Conservation (phyloP, 129 eudicot genomes). For the Gnaphalium uliginosum region DNA sequence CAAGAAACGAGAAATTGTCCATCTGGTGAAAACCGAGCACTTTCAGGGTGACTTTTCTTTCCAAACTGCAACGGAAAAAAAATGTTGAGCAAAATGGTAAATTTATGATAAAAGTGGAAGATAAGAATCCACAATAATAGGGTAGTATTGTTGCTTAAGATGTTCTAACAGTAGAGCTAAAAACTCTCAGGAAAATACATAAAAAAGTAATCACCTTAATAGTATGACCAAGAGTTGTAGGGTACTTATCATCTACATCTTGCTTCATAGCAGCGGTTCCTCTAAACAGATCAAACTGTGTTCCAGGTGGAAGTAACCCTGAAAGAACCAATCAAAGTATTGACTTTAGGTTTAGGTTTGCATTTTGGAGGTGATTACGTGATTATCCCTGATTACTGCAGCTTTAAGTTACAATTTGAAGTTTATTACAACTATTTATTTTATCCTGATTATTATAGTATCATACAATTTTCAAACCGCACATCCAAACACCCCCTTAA, state of each 20-base stretch:
- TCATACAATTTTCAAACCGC: too few relatives aligned
- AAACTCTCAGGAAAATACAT: background rate
- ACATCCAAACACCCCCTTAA: too few relatives aligned
- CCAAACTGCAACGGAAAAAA: constrained; percentile 75
- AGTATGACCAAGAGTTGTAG: constrained; percentile 85
- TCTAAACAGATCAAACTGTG: constrained; percentile 95
- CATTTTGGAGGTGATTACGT: too few relatives aligned
- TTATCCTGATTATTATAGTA: too few relatives aligned
- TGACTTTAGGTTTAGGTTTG: background rate
- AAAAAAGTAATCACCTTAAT: constrained; percentile 56
- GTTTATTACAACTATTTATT: too few relatives aligned
- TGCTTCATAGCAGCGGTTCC: constrained; percentile 99
- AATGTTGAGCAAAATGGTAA: too few relatives aligned
- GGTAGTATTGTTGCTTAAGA: background rate
- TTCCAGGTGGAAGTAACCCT: constrained; percentile 99
- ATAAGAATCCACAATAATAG: background rate
- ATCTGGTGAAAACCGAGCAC: constrained; percentile 94
- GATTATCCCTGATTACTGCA: too few relatives aligned
- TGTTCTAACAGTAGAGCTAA: background rate
- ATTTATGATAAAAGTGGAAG: background rate
- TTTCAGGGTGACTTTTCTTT: constrained; percentile 90
- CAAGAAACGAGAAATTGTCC: constrained; percentile 98
- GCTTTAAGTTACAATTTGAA: too few relatives aligned
- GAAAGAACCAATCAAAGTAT: constrained; percentile 32
- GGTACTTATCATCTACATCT: constrained; percentile 92